phyloP scores from a whole-genome alignment of 345 rosid genomes.

The Kernera saxatilis region DNA sequence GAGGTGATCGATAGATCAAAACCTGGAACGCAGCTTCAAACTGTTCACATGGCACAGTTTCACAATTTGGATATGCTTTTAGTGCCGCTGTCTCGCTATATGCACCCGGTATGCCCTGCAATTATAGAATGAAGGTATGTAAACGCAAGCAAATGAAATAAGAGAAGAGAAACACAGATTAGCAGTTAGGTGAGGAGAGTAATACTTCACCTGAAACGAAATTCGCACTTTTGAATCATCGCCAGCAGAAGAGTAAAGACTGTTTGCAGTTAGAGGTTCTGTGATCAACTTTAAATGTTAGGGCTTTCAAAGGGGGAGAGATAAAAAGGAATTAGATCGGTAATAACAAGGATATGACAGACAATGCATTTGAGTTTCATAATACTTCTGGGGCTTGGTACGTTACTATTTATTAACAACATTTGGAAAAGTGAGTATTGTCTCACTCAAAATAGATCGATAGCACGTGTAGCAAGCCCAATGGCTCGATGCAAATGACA shows the following conservation, averaged over 20 bases:
- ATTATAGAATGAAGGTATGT: conserved; percentile 13
- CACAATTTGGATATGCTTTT: conserved; percentile 81
- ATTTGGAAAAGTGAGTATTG: background rate
- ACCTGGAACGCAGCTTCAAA: conserved; percentile 90
- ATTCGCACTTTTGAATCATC: conserved; percentile 61
- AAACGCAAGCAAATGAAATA: conserved; percentile 14
- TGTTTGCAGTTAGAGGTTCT: conserved; percentile 69
- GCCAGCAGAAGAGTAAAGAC: conserved; percentile 35
- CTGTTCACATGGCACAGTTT: conserved; percentile 84
- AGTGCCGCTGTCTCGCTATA: conserved; percentile 90
- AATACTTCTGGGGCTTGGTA: background rate
- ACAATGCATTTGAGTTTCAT: conserved; percentile 13
- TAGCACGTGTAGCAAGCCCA: background rate
- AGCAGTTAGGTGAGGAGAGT: conserved; percentile 6
- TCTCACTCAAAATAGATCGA: conserved; percentile 3
- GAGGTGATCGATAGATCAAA: background rate
- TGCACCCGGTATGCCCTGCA: conserved; percentile 87
- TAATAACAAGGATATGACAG: background rate
- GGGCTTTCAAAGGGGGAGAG: background rate
- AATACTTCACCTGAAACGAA: conserved; percentile 71
- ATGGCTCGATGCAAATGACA: background rate
- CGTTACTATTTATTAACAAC: background rate
- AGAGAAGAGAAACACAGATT: background rate
- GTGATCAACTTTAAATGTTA: conserved; percentile 27
- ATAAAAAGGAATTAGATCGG: background rate